Evolutionary conservation across 768 basidiomycete genomes (phyloP).

Genomic region (Mycena pura): DNA sequence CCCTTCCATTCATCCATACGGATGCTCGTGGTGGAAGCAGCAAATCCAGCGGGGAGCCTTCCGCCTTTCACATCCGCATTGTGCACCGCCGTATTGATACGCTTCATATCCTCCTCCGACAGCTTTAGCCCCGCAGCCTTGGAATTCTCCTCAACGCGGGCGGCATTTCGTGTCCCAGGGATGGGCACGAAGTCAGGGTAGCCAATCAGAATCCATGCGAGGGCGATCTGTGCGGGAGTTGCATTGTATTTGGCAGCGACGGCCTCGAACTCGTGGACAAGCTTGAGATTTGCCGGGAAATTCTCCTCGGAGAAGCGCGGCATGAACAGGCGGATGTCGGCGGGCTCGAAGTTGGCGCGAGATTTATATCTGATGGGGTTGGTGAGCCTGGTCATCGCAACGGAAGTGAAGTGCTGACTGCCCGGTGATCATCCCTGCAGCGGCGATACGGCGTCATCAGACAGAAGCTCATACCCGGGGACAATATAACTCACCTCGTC

Average conservation of each 20-base stretch:
- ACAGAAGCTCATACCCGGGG: neutral
- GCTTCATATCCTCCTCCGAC: neutral
- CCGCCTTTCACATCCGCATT: neutral
- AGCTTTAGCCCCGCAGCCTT: neutral
- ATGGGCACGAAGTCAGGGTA: neutral
- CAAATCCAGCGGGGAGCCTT: neutral
- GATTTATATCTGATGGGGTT: neutral
- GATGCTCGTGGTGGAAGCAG: neutral
- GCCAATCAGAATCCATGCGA: neutral
- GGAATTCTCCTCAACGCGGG: neutral
- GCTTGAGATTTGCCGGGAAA: neutral
- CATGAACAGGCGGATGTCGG: neutral
- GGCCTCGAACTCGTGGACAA: neutral
- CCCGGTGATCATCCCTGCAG: neutral
- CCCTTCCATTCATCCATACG: neutral
- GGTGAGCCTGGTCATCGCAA: neutral
- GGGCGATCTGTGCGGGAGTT: neutral
- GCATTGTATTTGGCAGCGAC: neutral
- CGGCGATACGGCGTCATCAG: neutral
- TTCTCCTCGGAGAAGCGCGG: slow-evolving; percentile 2
- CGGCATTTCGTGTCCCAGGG: neutral
- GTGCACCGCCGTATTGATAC: neutral
- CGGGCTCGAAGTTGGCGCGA: neutral
- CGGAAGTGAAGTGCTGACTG: neutral
- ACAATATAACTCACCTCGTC: slow-evolving; percentile 29